Evolutionary conservation across 495 filamentous ascomycete genomes (phyloP).

Genomic region (Tuber melanosporum): DNA sequence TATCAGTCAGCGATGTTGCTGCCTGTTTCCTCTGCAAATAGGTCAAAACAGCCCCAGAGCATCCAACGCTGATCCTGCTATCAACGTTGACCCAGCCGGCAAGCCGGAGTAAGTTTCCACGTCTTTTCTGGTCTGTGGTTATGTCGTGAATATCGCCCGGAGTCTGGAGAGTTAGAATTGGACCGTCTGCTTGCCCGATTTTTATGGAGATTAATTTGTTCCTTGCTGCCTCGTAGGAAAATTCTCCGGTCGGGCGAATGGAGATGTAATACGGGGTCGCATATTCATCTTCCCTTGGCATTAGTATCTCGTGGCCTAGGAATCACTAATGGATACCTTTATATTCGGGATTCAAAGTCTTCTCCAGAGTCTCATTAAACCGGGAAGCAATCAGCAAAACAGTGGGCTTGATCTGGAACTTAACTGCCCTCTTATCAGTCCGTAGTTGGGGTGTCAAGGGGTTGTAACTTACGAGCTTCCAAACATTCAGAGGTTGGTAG

Average conservation of each 20-base stretch:
- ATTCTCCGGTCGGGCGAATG: slow-evolving; percentile 64
- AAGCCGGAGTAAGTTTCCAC: slow-evolving; percentile 64
- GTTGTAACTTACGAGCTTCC: slow-evolving; percentile 52
- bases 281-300: slow-evolving; percentile 22
- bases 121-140: slow-evolving; percentile 44
- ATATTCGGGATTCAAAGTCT: slow-evolving; percentile 44
- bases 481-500: slow-evolving; percentile 64
- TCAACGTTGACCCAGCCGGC: slow-evolving; percentile 71
- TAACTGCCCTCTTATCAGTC: slow-evolving; percentile 47
- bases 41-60: slow-evolving; percentile 74
- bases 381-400: slow-evolving; percentile 67
- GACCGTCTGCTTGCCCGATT: slow-evolving; percentile 47
- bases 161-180: slow-evolving; percentile 54
- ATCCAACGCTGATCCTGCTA: slow-evolving; percentile 67
- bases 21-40: slow-evolving; percentile 68
- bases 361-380: slow-evolving; percentile 56
- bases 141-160: slow-evolving; percentile 50
- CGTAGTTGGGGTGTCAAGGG: background rate
- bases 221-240: slow-evolving; percentile 63
- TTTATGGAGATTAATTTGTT: slow-evolving; percentile 58
- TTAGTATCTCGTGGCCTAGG: background rate
- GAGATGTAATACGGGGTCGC: slow-evolving; percentile 32
- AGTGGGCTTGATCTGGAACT: slow-evolving; percentile 72
- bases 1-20: slow-evolving; percentile 53
- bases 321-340: slow-evolving; percentile 8